phyloP scores from a whole-genome alignment of 1,284 basidiomycete species.

The Xerocomus cyaneibrunnescens region DNA sequence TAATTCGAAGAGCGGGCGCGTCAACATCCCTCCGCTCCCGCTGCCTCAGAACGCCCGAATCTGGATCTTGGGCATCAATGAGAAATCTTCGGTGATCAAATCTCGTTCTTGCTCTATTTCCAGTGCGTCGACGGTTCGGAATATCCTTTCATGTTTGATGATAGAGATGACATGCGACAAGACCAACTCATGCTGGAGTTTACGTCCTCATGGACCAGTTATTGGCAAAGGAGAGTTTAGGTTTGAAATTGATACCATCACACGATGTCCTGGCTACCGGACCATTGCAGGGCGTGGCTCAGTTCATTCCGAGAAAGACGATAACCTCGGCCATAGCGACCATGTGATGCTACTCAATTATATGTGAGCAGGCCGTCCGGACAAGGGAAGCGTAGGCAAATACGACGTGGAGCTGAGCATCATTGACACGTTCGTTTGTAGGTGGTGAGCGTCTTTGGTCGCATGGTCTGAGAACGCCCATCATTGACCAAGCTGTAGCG shows the following conservation, averaged over 20 bases:
- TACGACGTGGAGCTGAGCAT: conserved; percentile 91
- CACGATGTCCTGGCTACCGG: conserved; percentile 95
- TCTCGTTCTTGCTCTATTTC: conserved; percentile 90
- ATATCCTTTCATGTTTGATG: conserved; percentile 97
- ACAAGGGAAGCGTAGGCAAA: conserved; percentile 89
- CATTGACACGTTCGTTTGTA: conserved; percentile 95
- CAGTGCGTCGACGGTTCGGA: conserved; percentile 74
- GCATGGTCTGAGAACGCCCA: not conserved
- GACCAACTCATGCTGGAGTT: conserved; percentile 98
- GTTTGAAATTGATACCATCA: conserved; percentile 91
- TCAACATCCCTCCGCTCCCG: conserved; percentile 75
- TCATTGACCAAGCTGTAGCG: conserved; percentile 53
- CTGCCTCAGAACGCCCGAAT: conserved; percentile 88
- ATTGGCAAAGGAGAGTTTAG: conserved; percentile 92
- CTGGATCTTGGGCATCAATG: conserved; percentile 82
- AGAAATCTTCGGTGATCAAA: conserved; percentile 96
- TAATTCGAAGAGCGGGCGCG: conserved; percentile 81
- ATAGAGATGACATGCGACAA: conserved; percentile 97
- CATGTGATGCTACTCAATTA: conserved; percentile 92
- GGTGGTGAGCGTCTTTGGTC: conserved; percentile 77
- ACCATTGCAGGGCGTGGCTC: conserved; percentile 91
- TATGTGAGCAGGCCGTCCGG: conserved; percentile 80
- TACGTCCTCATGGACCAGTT: conserved; percentile 96
- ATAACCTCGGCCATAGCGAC: conserved; percentile 95
- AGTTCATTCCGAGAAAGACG: conserved; percentile 94